phyloP scores from a whole-genome alignment of 139 green algal species.

The Medakamo hakoo region DNA sequence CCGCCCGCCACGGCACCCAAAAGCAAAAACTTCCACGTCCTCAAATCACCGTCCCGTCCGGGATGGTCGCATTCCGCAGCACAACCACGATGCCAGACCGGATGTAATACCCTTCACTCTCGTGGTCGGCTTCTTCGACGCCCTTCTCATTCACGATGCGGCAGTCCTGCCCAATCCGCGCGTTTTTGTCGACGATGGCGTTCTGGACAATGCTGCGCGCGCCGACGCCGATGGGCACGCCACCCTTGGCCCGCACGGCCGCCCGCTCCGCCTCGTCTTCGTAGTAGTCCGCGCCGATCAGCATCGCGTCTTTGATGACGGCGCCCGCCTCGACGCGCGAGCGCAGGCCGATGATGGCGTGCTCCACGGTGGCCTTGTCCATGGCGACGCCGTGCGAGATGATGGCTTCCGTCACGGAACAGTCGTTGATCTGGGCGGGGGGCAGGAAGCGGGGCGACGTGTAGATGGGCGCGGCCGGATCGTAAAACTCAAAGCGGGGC shows the following conservation, averaged over 20 bases:
- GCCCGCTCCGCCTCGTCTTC: slow-evolving; percentile 69
- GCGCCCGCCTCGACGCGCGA: slow-evolving; percentile 35
- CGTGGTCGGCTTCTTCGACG: slow-evolving; percentile 70
- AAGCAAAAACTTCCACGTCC: not conserved
- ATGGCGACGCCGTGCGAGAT: slow-evolving; percentile 67
- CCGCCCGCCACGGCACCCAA: too few species aligned
- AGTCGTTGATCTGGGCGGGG: slow-evolving; percentile 79
- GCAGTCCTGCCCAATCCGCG: slow-evolving; percentile 76
- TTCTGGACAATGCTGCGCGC: slow-evolving; percentile 60
- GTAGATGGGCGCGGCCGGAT: slow-evolving; percentile 93
- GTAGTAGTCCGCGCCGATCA: slow-evolving; percentile 98
- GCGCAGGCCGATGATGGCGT: slow-evolving; percentile 89
- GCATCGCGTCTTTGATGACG: slow-evolving; percentile 56
- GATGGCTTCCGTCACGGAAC: slow-evolving; percentile 55
- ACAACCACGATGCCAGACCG: slow-evolving; percentile 88
- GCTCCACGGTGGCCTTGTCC: slow-evolving; percentile 57
- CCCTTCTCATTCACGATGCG: slow-evolving; percentile 84
- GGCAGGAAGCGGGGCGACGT: slow-evolving; percentile 93
- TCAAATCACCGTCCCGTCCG: slow-evolving; percentile 65
- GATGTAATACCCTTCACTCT: slow-evolving; percentile 87
- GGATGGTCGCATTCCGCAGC: slow-evolving; percentile 64
- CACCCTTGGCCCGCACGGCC: slow-evolving; percentile 35
- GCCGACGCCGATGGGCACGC: slow-evolving; percentile 87
- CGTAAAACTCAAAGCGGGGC: slow-evolving; percentile 91
- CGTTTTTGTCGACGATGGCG: slow-evolving; percentile 99